Base-by-base conservation (phyloP, 345 rosid species). In the Syzygium jambos region DNA sequence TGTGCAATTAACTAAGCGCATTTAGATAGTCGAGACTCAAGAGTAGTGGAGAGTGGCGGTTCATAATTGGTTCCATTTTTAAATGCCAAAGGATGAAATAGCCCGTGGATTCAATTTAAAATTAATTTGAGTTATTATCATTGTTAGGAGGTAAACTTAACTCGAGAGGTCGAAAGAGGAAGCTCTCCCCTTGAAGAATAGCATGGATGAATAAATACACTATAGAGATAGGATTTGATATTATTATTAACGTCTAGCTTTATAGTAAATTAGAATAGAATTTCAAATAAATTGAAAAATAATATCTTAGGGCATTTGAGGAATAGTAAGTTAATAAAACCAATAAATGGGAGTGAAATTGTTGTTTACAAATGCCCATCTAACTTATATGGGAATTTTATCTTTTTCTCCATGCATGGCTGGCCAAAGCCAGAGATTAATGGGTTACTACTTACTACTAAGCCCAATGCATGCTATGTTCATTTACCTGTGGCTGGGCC, bases 101-200 rank as follows among this genome's bases (percentile, higher is more conserved):
- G 15, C 0, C 14, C 10, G 2, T 61, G 34, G 7, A 61, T 61
- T 59, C 17, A 61, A 3, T 61, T 61, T 1, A 12, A 61, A 61
- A 12, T 27, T 61, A 61, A 61, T 61, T 27, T 0, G 4, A 61
- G 68, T 61, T 0, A 27, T 59, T 12, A 27, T 27, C 27, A 61
- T 11, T 61, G 34, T 61, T 27, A 6, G 8, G 34, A 61, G 73
- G 0, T n/a, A 61, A 61, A 6, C 12, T n/a, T n/a, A 61, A 61
- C 9, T 27, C 0, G 0, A 0, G 17, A 13, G 34, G 29, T 61
- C 0, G 0, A 13, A 61, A n/a, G 34, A n/a, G 9, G 1, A 61
- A 27, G 46, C 7, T 29, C 34, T n/a, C 0, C 17, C 34, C 6
- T 61, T 12, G 13, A 61, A 61, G 0, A 7, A 61, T 61, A n/a